Conservation (phyloP, 495 filamentous ascomycete species). For the Hypoxylon cercidicola region DNA sequence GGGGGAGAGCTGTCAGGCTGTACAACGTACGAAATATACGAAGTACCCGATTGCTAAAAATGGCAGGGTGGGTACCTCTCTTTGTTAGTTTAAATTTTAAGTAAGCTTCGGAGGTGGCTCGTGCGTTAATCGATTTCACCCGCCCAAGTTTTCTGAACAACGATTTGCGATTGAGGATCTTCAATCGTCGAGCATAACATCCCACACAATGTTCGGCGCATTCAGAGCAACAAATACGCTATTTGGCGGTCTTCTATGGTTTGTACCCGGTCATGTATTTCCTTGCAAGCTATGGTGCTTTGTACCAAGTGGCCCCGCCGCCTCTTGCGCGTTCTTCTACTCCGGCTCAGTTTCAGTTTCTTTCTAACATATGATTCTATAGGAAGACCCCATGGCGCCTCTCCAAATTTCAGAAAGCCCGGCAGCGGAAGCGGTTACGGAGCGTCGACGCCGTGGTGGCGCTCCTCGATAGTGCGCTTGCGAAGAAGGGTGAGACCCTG, state of each 20-base stretch:
- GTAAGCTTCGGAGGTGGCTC: slow-evolving; percentile 25
- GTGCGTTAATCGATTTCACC: slow-evolving; percentile 25
- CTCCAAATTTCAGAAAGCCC: slow-evolving; percentile 86
- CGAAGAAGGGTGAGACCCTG: slow-evolving; percentile 72
- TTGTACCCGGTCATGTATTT: slow-evolving; percentile 37
- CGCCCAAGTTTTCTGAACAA: slow-evolving; percentile 32
- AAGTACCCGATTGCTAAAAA: too few species aligned
- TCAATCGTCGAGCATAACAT: slow-evolving; percentile 23
- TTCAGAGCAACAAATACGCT: slow-evolving; percentile 83
- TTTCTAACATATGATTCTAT: slow-evolving; percentile 31
- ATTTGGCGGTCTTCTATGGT: slow-evolving; percentile 87
- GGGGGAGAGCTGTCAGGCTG: neutral
- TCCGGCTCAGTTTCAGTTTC: neutral
- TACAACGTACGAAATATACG: neutral
- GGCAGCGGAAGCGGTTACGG: slow-evolving; percentile 86
- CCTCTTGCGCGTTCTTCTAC: too few species aligned
- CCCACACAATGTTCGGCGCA: slow-evolving; percentile 74
- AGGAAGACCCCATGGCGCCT: slow-evolving; percentile 99
- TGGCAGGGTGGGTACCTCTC: slow-evolving; percentile 16
- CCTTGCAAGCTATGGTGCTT: too few species aligned
- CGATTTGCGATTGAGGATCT: neutral
- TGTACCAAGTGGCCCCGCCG: too few species aligned
- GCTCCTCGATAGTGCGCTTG: slow-evolving; percentile 77
- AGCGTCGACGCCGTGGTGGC: slow-evolving; percentile 86
- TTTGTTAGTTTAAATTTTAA: too few species aligned